Evolutionary conservation across 192 early-diverging fungal genomes (phyloP).

Genomic region (Dissophora ornata): DNA sequence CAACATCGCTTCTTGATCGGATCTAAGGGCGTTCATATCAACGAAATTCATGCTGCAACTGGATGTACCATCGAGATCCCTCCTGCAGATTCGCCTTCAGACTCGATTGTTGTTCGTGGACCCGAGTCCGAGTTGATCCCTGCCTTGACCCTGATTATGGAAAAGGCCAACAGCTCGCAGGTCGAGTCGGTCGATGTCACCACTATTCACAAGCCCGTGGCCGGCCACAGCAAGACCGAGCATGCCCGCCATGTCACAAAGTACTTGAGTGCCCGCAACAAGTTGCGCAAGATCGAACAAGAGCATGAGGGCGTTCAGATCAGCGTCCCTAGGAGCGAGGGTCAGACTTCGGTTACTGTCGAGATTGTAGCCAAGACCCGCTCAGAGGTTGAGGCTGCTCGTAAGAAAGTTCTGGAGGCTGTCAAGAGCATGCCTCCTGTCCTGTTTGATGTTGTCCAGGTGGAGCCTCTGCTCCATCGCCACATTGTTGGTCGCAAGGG

Average conservation of each 20-base stretch:
- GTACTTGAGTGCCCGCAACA: slow-evolving; percentile 79
- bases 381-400: slow-evolving; percentile 71
- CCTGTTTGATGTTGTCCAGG: slow-evolving; percentile 52
- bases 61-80: slow-evolving; percentile 92
- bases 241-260: slow-evolving; percentile 76
- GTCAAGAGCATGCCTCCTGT: slow-evolving; percentile 64
- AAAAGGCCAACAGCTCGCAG: slow-evolving; percentile 81
- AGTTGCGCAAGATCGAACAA: slow-evolving; percentile 83
- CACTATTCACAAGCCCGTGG: slow-evolving; percentile 60
- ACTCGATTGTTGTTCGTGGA: slow-evolving; percentile 85
- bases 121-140: slow-evolving; percentile 71
- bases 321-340: slow-evolving; percentile 61
- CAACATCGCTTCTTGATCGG: slow-evolving; percentile 95
- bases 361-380: slow-evolving; percentile 84
- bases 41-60: slow-evolving; percentile 86
- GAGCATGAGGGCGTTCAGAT: slow-evolving; percentile 69
- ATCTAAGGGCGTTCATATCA: slow-evolving; percentile 76
- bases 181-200: slow-evolving; percentile 80
- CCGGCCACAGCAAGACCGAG: slow-evolving; percentile 60
- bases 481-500: slow-evolving; percentile 74
- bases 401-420: slow-evolving; percentile 62
- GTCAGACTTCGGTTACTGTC: slow-evolving; percentile 65
- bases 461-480: slow-evolving; percentile 83
- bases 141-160: slow-evolving; percentile 84
- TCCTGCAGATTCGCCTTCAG: slow-evolving; percentile 71